Percentiles rank a stretch among this genome's conserved stretches.
Conservation (phyloP, 2,329 filamentous ascomycete species). For the Penicillium concentricum region DNA sequence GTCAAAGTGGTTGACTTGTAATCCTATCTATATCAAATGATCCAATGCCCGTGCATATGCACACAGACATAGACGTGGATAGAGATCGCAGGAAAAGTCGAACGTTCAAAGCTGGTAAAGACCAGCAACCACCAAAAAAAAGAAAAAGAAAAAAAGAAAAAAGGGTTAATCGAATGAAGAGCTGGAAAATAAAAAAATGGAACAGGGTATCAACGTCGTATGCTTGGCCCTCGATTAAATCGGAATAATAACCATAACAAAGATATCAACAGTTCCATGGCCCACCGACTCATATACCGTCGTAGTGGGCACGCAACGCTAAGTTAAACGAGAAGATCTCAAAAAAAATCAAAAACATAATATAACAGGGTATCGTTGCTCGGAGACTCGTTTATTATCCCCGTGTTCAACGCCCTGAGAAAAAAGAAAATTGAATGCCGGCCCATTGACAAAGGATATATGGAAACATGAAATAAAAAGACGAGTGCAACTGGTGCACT, state of each 20-base stretch:
- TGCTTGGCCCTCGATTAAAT: slow-evolving; percentile 18
- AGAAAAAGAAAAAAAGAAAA: slow-evolving; percentile 7
- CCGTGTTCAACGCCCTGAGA: slow-evolving; percentile 35
- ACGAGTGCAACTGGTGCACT: neutral
- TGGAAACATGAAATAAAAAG: slow-evolving; percentile 12
- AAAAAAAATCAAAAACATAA: slow-evolving; percentile 22
- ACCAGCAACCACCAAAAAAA: slow-evolving; percentile 9
- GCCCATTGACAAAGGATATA: slow-evolving; percentile 18
- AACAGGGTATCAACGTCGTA: slow-evolving; percentile 23
- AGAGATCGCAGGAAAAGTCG: slow-evolving; percentile 13
- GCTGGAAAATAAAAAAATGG: slow-evolving; percentile 2
- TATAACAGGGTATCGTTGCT: slow-evolving; percentile 41
- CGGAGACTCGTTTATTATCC: slow-evolving; percentile 44
- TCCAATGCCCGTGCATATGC: slow-evolving; percentile 11
- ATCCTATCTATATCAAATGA: slow-evolving; percentile 13
- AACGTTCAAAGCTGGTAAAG: slow-evolving; percentile 12
- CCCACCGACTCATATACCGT: slow-evolving; percentile 26
- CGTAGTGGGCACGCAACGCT: slow-evolving; percentile 25
- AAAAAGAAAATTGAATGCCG: slow-evolving; percentile 14
- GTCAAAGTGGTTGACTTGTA: slow-evolving; percentile 8
- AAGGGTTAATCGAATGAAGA: neutral
- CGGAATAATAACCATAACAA: slow-evolving; percentile 9
- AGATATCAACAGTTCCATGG: slow-evolving; percentile 17
- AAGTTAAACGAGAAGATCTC: slow-evolving; percentile 8
- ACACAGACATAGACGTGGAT: slow-evolving; percentile 8